Conservation (phyloP, 768 basidiomycete genomes). For the Lentinula lateritia region DNA sequence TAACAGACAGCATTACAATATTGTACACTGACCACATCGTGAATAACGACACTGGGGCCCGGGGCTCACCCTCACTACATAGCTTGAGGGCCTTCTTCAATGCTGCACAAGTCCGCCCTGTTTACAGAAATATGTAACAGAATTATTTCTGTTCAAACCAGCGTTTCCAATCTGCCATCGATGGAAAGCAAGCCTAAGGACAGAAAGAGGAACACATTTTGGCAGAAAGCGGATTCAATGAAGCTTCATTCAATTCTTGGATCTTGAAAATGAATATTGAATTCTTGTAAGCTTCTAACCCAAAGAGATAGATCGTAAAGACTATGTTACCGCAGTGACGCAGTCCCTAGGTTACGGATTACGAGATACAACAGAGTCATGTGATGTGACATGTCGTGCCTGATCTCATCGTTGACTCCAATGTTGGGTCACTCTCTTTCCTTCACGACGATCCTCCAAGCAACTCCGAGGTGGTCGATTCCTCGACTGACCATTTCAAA, state of each 20-base stretch:
- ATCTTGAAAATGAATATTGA: too few relatives aligned
- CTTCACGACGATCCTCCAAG: neutral
- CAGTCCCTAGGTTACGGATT: too few relatives aligned
- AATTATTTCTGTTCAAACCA: constrained; percentile 7
- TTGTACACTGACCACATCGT: constrained; percentile 28
- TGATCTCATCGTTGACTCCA: neutral
- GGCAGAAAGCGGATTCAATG: too few relatives aligned
- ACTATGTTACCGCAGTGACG: too few relatives aligned
- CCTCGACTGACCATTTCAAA: too few relatives aligned
- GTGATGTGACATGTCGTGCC: neutral
- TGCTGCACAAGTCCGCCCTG: constrained; percentile 23
- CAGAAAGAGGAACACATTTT: too few relatives aligned
- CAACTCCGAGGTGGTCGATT: too few relatives aligned
- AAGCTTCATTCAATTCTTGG: too few relatives aligned
- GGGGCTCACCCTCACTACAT: constrained; percentile 24
- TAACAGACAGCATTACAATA: neutral
- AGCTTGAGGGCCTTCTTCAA: constrained; percentile 27
- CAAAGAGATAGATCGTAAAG: too few relatives aligned
- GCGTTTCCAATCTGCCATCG: neutral
- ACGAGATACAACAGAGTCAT: neutral
- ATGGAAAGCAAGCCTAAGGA: too few relatives aligned
- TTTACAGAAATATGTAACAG: constrained; percentile 33
- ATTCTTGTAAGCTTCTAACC: too few relatives aligned
- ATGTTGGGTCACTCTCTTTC: too few relatives aligned
- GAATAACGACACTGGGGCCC: constrained; percentile 40